phyloP scores from a whole-genome alignment of 441 rosid species.

The Adansonia grandidieri region DNA sequence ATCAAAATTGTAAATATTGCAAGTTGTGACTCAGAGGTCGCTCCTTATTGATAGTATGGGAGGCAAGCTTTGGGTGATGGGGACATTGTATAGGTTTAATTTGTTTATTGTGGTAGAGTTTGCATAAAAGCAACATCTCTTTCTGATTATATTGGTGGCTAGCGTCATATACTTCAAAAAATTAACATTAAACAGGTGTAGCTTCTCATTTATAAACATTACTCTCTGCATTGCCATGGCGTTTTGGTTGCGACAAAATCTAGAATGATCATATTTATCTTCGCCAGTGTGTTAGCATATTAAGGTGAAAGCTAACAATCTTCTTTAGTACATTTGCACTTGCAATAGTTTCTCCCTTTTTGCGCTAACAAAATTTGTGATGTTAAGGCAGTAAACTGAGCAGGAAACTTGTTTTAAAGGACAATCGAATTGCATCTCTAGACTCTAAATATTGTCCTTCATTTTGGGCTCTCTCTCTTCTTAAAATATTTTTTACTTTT shows the following conservation, averaged over 20 bases:
- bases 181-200: neutral
- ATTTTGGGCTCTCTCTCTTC: neutral
- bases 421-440: neutral
- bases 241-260: neutral
- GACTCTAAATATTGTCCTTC: neutral
- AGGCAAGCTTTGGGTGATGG: neutral
- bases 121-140: neutral
- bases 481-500: neutral
- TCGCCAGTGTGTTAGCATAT: neutral
- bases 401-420: neutral
- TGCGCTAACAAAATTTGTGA: neutral
- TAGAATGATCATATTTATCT: neutral
- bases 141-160: slow-evolving; percentile 7
- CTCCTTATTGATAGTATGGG: neutral
- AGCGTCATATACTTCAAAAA: neutral
- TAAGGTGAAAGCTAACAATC: neutral
- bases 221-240: neutral
- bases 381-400: neutral
- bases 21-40: neutral
- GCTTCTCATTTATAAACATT: neutral
- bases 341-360: neutral
- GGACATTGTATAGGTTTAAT: neutral
- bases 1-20: neutral
- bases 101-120: neutral
- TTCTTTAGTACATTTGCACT: neutral